These are phyloP conservation scores for Colletotrichum cereale DNA, from an alignment of 2,329 filamentous ascomycete species.

Conservation along the genomic window DNA sequence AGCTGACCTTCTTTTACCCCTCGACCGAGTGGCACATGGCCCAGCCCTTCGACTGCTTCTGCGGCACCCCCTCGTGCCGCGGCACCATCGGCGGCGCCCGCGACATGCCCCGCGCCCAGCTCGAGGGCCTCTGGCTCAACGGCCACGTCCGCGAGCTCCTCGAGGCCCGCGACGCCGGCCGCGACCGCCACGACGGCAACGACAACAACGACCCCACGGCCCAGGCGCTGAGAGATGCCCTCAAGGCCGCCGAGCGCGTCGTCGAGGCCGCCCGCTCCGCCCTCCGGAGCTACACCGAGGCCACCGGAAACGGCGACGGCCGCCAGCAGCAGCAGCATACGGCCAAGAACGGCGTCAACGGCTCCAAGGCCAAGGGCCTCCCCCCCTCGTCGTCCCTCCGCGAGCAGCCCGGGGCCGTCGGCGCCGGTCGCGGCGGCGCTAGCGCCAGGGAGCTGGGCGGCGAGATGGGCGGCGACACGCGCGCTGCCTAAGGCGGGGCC, in stretches of 20 bases:
- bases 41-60: slow-evolving; percentile 77
- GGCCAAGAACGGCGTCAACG: slow-evolving; percentile 28
- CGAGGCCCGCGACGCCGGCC: slow-evolving; percentile 52
- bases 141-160: slow-evolving; percentile 70
- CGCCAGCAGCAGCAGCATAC: slow-evolving; percentile 12
- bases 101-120: slow-evolving; percentile 66
- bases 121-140: slow-evolving; percentile 73
- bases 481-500: slow-evolving; percentile 16
- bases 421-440: slow-evolving; percentile 20
- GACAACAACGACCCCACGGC: slow-evolving; percentile 54
- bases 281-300: slow-evolving; percentile 54
- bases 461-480: slow-evolving; percentile 73
- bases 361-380: slow-evolving; percentile 42
- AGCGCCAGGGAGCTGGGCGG: slow-evolving; percentile 63
- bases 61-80: slow-evolving; percentile 67
- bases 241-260: slow-evolving; percentile 61
- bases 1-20: slow-evolving; percentile 80
- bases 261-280: slow-evolving; percentile 60
- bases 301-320: slow-evolving; percentile 42
- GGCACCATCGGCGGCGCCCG: slow-evolving; percentile 74
- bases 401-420: slow-evolving; percentile 48
- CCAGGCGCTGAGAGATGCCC: slow-evolving; percentile 56
- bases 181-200: slow-evolving; percentile 37
- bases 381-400: slow-evolving; percentile 36
- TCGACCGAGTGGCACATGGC: slow-evolving; percentile 82